phyloP scores from a whole-genome alignment of 1,284 basidiomycete species.

The Volvariella volvacea region DNA sequence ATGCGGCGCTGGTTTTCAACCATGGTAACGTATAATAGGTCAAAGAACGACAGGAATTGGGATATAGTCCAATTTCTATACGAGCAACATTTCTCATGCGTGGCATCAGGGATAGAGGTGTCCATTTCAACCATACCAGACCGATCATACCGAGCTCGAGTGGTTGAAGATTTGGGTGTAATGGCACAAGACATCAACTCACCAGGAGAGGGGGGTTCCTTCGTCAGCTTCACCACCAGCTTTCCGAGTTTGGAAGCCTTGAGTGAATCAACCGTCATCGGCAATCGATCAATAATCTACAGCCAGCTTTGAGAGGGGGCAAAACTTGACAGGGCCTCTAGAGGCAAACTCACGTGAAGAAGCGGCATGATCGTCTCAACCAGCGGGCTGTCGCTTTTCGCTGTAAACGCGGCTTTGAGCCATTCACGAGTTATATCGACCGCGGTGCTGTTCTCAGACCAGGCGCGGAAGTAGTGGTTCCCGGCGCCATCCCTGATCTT shows the following conservation, averaged over 20 bases:
- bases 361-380: slow-evolving; percentile 77
- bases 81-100: too few relatives aligned
- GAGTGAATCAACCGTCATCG: slow-evolving; percentile 61
- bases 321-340: too few relatives aligned
- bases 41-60: slow-evolving; percentile 10
- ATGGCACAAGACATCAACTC: slow-evolving; percentile 15
- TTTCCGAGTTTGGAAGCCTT: slow-evolving; percentile 70
- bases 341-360: slow-evolving; percentile 59
- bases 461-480: slow-evolving; percentile 78
- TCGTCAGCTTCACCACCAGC: slow-evolving; percentile 64
- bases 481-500: slow-evolving; percentile 76
- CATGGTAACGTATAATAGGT: too few relatives aligned
- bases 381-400: slow-evolving; percentile 47
- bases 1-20: too few relatives aligned
- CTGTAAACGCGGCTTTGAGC: slow-evolving; percentile 59
- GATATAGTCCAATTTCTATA: too few relatives aligned
- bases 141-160: too few relatives aligned
- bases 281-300: slow-evolving; percentile 76
- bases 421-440: slow-evolving; percentile 74
- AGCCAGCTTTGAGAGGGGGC: slow-evolving; percentile 5
- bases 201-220: slow-evolving; percentile 52
- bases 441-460: slow-evolving; percentile 65
- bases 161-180: too few relatives aligned
- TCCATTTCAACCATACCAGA: too few relatives aligned
- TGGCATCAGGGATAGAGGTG: too few relatives aligned